Evolutionary conservation across 177 flowering plant species (phyloP), one percentile per base, ranked within the genome.

Genomic region (Vitis hybrid): DNA sequence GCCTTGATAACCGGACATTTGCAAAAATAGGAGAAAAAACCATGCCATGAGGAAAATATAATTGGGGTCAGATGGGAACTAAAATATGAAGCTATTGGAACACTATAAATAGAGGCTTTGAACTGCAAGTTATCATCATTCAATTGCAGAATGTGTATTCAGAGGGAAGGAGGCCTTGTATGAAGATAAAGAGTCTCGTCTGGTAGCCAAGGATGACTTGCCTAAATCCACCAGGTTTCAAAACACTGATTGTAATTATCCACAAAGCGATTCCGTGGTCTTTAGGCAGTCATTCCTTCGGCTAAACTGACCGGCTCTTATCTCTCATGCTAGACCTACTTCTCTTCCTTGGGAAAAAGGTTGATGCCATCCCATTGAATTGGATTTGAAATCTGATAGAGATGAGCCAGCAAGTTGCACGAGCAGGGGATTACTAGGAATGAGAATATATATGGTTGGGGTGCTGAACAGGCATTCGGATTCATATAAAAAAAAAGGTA

Each of bases 141-240:
- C 45, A 39, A 26, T 26, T 26, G 29, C 29, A 26, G 29, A 39
- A 39, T 39, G 45, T 52, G 72, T 69, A 57, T 64, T 48, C 2
- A 29, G 7, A 56, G 70, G 73, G 70, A 69, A 73, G 60, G 73
- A 59, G 64, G 77, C 48, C 77, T 74, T 45, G 73, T 54, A 69
- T 69, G 77, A 69, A 74, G 78, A 74, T 68, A 31, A 65, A 77
- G 74, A 67, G 63, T 20, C 57, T 39, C 51, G 71, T 71, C 55
- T 52, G 78, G 55, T 78, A 78, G 81, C 81, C 81, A 78, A 72
- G 78, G 78, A 78, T 78, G 81, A 75, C 81, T 78, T 78, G 81
- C 78, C 84, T 78, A 78, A 59, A 48, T 65, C 63, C 18, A 53
- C 50, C 19, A 19, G 61, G 53, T 3, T 66, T 34, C 8, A 7